These are phyloP conservation scores for Penicillium sp. DNA, from an alignment of 2,329 filamentous ascomycete genomes.

Conservation along the genomic window DNA sequence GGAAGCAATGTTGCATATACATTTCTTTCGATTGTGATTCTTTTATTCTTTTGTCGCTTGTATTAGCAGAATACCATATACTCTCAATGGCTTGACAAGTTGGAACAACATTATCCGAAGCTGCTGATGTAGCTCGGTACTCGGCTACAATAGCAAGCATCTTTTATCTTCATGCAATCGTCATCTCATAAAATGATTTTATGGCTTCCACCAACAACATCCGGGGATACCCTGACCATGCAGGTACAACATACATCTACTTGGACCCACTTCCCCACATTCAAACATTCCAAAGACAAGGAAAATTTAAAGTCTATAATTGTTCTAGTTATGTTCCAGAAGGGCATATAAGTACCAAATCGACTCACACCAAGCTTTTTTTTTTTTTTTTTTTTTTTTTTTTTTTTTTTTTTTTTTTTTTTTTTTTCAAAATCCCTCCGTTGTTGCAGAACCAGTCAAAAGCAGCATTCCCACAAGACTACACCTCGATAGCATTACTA, in stretches of 20 bases:
- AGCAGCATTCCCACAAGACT: neutral
- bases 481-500: conserved; percentile 6
- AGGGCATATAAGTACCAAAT: no score
- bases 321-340: neutral
- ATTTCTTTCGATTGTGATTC: conserved; percentile 21
- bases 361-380: no score
- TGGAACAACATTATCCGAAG: conserved; percentile 1
- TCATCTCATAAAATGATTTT: no score
- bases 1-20: conserved; percentile 20
- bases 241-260: no score
- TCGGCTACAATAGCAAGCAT: no score
- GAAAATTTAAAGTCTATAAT: neutral
- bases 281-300: neutral
- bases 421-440: no score
- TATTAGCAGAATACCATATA: conserved; percentile 20
- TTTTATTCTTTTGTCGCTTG: conserved; percentile 18
- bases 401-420: no score
- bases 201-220: no score
- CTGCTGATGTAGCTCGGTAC: no score
- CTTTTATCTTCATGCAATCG: no score
- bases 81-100: neutral
- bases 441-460: neutral
- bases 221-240: no score
- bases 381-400: no score
- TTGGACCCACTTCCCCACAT: conserved; percentile 3